Evolutionary conservation across 1,139 yeast species (phyloP), one percentile per base, ranked within the genome.

Genomic region (Geotrichum siamense): DNA sequence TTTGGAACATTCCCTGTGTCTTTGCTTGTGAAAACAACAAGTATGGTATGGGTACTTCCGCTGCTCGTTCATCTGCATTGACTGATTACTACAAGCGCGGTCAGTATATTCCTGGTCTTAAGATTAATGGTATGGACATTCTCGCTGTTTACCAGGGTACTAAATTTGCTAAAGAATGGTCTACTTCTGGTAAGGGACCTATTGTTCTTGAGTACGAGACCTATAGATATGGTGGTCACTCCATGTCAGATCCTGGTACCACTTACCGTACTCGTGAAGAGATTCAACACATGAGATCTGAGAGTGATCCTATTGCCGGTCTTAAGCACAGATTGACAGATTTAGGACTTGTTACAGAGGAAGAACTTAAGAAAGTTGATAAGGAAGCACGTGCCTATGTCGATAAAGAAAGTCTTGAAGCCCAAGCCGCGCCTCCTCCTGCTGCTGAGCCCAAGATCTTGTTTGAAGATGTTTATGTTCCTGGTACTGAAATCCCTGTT

Each of bases 211-310:
- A 91, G 74, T 91, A 83, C 70, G 96, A 89, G 74, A 91, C 98
- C 57, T 91, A 91, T 74, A 82, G 98, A 76, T 91, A 91, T 68
- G 97, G 98, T 74, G 98, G 98, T 66, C 98, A 91, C 78, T 91
- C 98, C 58, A 91, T 91, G 97, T 89, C 96, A 56, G 97, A 91
- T 70, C 97, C 97, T 61, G 97, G 97, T 76, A 91, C 97, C 67
- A 89, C 97, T 55, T 91, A 91, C 80, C 82, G 97, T 78, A 91
- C 98, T 64, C 87, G 98, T 75, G 98, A 91, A 73, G 98, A 91
- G 75, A 94, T 91, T 58, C 97, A 89, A 72, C 93, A 91, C 75
- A 89, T 91, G 96, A 83, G 98, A 76, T 86, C 96, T 39, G 82
- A 89, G 74, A 87, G 83, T 67, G 98, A 91, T 68, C 96, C 97